These are phyloP conservation scores for Ceratocystis diversiconidia DNA, from an alignment of 2,329 filamentous ascomycete species.

Conservation along the genomic window DNA sequence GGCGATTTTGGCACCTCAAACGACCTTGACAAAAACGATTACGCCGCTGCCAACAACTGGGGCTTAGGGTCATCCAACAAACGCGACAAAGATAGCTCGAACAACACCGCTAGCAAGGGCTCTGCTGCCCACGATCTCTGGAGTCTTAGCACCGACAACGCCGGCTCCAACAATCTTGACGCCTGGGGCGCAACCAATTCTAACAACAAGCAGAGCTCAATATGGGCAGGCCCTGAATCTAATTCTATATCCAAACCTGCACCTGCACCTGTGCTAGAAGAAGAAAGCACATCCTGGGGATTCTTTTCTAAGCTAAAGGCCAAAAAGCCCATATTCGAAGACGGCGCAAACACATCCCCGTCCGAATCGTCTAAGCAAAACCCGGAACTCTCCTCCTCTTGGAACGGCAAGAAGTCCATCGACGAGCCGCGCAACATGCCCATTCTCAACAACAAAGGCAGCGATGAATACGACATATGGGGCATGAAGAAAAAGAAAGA, in stretches of 20 bases:
- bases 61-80: neutral
- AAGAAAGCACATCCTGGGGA: constrained; percentile 5
- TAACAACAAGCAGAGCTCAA: neutral
- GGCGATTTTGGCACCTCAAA: neutral
- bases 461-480: neutral
- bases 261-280: neutral
- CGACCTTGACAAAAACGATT: neutral
- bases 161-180: neutral
- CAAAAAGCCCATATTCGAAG: constrained; percentile 9
- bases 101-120: constrained; percentile 25
- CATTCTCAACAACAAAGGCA: neutral
- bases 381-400: constrained; percentile 14
- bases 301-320: constrained; percentile 12
- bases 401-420: constrained; percentile 9
- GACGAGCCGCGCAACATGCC: constrained; percentile 7
- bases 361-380: constrained; percentile 11
- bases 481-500: constrained; percentile 8
- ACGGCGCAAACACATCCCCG: constrained; percentile 14
- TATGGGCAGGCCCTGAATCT: constrained; percentile 6
- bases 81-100: constrained; percentile 21
- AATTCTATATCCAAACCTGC: neutral
- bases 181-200: constrained; percentile 11
- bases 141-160: neutral
- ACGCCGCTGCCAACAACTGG: neutral
- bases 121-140: constrained; percentile 22